Base-by-base conservation (phyloP, 2,329 filamentous ascomycete species). In the Colletotrichum kahawae region DNA sequence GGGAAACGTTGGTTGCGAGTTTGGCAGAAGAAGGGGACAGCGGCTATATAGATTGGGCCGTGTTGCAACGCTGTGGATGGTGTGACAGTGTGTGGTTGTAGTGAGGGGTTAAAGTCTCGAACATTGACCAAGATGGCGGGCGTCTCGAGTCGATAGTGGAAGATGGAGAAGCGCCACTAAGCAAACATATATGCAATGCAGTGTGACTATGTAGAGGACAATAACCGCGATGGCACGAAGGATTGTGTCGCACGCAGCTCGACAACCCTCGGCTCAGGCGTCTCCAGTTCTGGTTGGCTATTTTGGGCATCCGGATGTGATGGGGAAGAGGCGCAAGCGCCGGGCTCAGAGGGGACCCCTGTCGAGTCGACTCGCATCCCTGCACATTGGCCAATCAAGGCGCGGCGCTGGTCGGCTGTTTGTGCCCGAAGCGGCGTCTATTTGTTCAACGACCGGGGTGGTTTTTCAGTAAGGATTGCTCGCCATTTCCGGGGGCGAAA, bases 261-360 rank as follows among this genome's bases (percentile, higher is more conserved):
- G 72, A 64, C 67, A 71, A 38, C 77, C 79, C 76, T 77, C 75
- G 80, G 77, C 73, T 77, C 77, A 77, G 78, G 77, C 72, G 76
- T 43, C 51, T 66, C 63, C 74, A 63, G 64, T 74, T 74, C 77
- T 83, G 82, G 82, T 83, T 84, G 82, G 82, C 82, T 83, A 83
- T 83, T 82, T 83, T 82, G 81, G 81, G 82, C 77, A 78, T 75
- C 79, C 77, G 65, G 78, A 72, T 78, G 77, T 75, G 72, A 72
- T 71, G 78, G 66, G 68, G 75, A 75, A 79, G 79, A 80, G 82
- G 82, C 83, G 82, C 83, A 85, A 84, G 84, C 84, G 84, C 84
- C 82, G 63, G 69, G 63, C 48, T 71, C 68, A 79, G 77, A 70
- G 76, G 75, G 67, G 66, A 79, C 77, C 81, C 80, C 29, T 70